These are phyloP conservation scores for Biscutella laevigata DNA, from an alignment of 441 rosid species.

Conservation along the genomic window DNA sequence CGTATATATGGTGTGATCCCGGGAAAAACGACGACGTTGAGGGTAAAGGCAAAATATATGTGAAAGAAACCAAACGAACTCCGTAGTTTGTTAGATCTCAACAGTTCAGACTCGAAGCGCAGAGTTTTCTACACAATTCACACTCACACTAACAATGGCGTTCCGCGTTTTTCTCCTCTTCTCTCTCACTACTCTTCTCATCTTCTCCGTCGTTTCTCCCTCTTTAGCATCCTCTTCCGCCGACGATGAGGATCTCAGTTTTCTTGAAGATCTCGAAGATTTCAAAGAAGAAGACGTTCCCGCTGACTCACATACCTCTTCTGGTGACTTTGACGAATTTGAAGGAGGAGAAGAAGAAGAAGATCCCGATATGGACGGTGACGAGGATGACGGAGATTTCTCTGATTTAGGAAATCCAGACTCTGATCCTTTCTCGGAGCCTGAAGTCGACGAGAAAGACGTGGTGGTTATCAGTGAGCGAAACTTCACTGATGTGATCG, in stretches of 20 bases:
- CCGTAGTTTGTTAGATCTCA: slow-evolving; percentile 8
- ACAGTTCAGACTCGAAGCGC: too few relatives aligned
- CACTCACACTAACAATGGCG: slow-evolving; percentile 38
- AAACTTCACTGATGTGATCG: slow-evolving; percentile 61
- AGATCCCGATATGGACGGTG: slow-evolving; percentile 26
- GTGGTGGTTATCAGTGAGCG: slow-evolving; percentile 73
- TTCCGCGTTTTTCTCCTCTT: slow-evolving; percentile 43
- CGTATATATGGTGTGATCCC: too few relatives aligned
- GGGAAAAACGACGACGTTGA: too few relatives aligned
- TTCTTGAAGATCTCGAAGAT: slow-evolving; percentile 97
- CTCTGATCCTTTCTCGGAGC: slow-evolving; percentile 46
- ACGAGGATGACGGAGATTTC: slow-evolving; percentile 33
- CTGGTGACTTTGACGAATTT: slow-evolving; percentile 25
- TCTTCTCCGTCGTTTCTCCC: slow-evolving; percentile 43
- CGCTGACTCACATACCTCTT: slow-evolving; percentile 14
- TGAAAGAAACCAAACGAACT: too few relatives aligned
- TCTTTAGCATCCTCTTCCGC: slow-evolving; percentile 31
- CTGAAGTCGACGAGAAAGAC: slow-evolving; percentile 78
- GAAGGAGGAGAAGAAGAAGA: slow-evolving; percentile 36
- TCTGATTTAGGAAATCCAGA: slow-evolving; percentile 58
- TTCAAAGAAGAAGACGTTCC: slow-evolving; percentile 22
- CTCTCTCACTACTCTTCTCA: slow-evolving; percentile 48
- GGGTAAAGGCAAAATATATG: too few relatives aligned
- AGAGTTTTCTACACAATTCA: neutral
- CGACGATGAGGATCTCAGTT: slow-evolving; percentile 90